Evolutionary conservation across 2,329 filamentous ascomycete species (phyloP), one percentile per base, ranked within the genome.

Genomic region (Paracamarosporium sp.): DNA sequence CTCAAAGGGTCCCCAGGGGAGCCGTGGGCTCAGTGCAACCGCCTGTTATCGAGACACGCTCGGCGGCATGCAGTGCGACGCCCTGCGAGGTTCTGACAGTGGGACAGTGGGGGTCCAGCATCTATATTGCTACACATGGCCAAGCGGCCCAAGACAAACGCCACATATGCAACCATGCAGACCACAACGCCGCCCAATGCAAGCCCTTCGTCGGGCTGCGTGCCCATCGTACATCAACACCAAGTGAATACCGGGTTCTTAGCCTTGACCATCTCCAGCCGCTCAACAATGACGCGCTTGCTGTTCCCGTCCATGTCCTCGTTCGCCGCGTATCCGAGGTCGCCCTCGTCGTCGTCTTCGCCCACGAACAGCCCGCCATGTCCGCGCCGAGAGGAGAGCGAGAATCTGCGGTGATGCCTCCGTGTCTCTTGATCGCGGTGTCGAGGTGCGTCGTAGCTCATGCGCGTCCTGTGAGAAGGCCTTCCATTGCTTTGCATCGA

Each of bases 231-330:
- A 56, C 57, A 59, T 41, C 66, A 98, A 82, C 95, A 99, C 91
- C 95, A 99, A 43, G 91, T 97, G 78, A 99, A 99, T 30, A 99
- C 93, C 1, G 95, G 95, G 73, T 96, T 96, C 75, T 90, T 90
- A 73, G 89, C 92, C 83, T 98, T 98, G 61, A 99, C 95, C 59
- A 94, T 91, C 82, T 99, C 95, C 57, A 99, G 80, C 62, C 95
- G 85, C 82, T 99, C 95, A 46, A 99, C 93, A 81, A 99, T 98
- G 46, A 99, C 95, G 78, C 95, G 96, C 68, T 93, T 86, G 74
- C 90, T 88, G 70, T 93, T 91, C 12, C 91, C 91, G 77, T 98
- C 95, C 86, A 96, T 92, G 25, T 92, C 95, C 75, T 94, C 92
- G 0, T 95, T 95, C 1, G 93, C 94, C 11, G 93, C 92, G 78